phyloP scores from a whole-genome alignment of 163 green algal genomes.

The Chloromonas sp. region DNA sequence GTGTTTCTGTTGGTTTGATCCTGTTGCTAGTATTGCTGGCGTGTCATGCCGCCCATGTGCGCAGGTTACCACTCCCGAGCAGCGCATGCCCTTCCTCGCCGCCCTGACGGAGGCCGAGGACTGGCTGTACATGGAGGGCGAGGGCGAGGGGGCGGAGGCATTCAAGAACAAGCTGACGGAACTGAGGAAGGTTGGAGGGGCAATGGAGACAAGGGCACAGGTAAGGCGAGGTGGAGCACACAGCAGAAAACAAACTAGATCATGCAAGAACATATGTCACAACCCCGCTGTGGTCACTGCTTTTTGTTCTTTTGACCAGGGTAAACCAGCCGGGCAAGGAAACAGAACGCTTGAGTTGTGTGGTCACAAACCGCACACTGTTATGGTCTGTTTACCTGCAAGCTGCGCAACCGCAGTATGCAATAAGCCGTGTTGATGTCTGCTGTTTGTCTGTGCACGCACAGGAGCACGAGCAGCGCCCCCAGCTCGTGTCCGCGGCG shows the following conservation, averaged over 20 bases:
- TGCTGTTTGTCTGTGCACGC: neutral
- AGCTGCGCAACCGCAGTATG: too few species aligned
- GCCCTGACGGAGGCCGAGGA: slow-evolving; percentile 82
- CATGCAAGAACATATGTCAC: too few species aligned
- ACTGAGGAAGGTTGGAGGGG: slow-evolving; percentile 55
- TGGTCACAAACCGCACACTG: too few species aligned
- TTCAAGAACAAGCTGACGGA: slow-evolving; percentile 43
- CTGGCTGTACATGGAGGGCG: slow-evolving; percentile 93
- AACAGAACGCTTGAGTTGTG: too few species aligned
- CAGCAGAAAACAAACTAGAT: too few species aligned
- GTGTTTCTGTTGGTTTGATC: too few species aligned
- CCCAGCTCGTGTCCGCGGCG: slow-evolving; percentile 39
- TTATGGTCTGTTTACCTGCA: too few species aligned
- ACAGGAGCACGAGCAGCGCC: slow-evolving; percentile 48
- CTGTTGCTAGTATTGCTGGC: too few species aligned
- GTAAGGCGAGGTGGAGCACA: slow-evolving; percentile 4
- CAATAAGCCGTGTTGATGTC: too few species aligned
- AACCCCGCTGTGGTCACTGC: too few species aligned
- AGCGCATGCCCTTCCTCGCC: slow-evolving; percentile 57
- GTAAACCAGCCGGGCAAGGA: too few species aligned
- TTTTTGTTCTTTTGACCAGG: too few species aligned
- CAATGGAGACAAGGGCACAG: slow-evolving; percentile 46
- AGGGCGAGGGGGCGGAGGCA: slow-evolving; percentile 36
- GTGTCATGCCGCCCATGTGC: neutral
- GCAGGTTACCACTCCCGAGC: slow-evolving; percentile 72